Conservation (phyloP, 2,329 filamentous ascomycete species). For the Pleurostoma richardsiae region DNA sequence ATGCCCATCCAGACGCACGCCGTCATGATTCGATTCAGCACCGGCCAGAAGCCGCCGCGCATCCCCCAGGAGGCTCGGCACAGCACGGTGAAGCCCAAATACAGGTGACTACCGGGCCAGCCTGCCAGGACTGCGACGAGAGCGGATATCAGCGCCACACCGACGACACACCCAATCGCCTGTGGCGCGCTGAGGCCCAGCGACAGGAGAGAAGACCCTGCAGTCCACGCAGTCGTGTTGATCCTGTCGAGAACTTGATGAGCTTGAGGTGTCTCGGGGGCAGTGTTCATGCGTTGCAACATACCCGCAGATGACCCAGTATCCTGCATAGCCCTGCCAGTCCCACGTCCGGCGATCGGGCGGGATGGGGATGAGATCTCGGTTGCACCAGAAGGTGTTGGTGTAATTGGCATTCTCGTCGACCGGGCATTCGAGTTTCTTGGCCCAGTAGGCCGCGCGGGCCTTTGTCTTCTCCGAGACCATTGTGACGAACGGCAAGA, state of each 20-base stretch:
- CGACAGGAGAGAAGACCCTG: constrained; percentile 17
- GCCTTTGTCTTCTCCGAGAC: background rate
- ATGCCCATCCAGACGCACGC: constrained; percentile 24
- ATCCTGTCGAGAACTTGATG: constrained; percentile 1
- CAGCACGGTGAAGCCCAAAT: constrained; percentile 26
- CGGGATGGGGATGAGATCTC: constrained; percentile 21
- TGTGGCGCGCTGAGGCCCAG: constrained; percentile 21
- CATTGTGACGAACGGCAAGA: background rate
- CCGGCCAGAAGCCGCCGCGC: constrained; percentile 24
- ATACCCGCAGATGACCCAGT: constrained; percentile 21
- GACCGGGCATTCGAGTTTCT: constrained; percentile 9
- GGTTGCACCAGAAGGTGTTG: constrained; percentile 25
- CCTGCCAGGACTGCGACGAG: constrained; percentile 24
- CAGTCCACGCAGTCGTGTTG: constrained; percentile 21
- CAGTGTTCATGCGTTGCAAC: background rate
- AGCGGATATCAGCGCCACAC: constrained; percentile 22
- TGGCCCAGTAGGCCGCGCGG: constrained; percentile 7
- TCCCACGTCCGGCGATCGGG: constrained; percentile 18
- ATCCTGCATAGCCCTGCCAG: constrained; percentile 21
- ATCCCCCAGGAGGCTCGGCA: constrained; percentile 17
- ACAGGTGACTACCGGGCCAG: constrained; percentile 25
- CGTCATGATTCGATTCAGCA: constrained; percentile 22
- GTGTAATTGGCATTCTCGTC: constrained; percentile 21
- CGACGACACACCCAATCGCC: constrained; percentile 22
- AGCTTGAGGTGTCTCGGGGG: too few relatives aligned